Base-by-base conservation (phyloP, 805 yeast genomes). In the Danielia reshetovae region DNA sequence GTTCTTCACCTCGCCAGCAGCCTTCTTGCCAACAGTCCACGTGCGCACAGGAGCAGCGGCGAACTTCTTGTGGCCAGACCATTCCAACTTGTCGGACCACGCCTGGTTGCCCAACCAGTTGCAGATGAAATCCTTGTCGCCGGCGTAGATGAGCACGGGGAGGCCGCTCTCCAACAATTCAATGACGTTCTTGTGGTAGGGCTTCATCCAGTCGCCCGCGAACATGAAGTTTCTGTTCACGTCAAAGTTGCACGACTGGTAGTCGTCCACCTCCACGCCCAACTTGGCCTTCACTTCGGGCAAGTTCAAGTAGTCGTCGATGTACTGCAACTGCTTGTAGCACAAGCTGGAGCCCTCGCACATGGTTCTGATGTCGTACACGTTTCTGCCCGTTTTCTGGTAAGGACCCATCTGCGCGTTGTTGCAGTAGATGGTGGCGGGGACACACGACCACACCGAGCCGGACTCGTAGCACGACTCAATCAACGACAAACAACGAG, bases 361-460 rank as follows among this genome's bases (percentile, higher is more conserved):
- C 48, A 73, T 71, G 37, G 55, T 77, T 63, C 96, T 78, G 43
- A 90, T 79, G 57, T 90, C 98, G 59, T 90, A 90, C 36, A 86
- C 90, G 58, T 90, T 93, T 57, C 81, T 77, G 28, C 97, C 96
- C 11, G 96, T 85, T 51, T 72, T 57, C 35, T 52, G 57, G 50
- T 55, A 55, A 8, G 59, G 60, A 5, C 79, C 85, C 72, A 85
- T 69, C 62, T 86, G 79, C 35, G 77, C 82, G 51, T 81, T 82
- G 63, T 85, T 84, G 72, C 98, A 90, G 72, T 90, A 89, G 35
- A 88, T 66, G 16, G 85, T 69, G 14, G 97, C 97, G 18, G 96
- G 96, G 27, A 85, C 81, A 71, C 98, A 90, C 3, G 88, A 68
- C 78, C 93, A 78, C 26, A 81, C 81, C 14, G 84, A 75, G 40